Percentiles rank a stretch among this genome's conserved stretches.
These are phyloP conservation scores for Besnoitia besnoiti DNA, from an alignment of 169 alveolate genomes.

Conservation along the genomic window DNA sequence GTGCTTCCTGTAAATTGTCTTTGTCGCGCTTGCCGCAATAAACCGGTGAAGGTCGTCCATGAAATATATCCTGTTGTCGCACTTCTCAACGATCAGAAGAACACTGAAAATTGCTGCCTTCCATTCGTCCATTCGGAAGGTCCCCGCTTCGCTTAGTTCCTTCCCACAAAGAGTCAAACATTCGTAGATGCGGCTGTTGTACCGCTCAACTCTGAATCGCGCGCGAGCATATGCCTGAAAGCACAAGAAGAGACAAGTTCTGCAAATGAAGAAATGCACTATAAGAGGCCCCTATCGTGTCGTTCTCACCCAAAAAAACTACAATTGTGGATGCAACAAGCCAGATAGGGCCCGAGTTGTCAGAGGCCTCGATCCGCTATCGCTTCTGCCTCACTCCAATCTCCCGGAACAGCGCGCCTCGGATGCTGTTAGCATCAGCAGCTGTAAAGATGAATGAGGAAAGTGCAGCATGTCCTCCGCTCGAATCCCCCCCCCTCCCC, in stretches of 20 bases:
- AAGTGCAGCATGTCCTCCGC: too few species aligned
- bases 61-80: slow-evolving; percentile 26
- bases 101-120: slow-evolving; percentile 14
- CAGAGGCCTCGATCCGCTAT: too few species aligned
- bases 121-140: slow-evolving; percentile 19
- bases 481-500: too few species aligned
- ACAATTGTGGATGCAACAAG: too few species aligned
- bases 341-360: too few species aligned
- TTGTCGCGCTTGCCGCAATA: background rate
- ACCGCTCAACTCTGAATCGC: slow-evolving; percentile 8
- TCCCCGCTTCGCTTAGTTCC: background rate
- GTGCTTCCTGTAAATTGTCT: background rate
- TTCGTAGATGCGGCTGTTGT: slow-evolving; percentile 29
- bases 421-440: too few species aligned
- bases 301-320: too few species aligned
- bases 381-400: too few species aligned
- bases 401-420: too few species aligned
- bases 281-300: too few species aligned
- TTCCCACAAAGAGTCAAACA: slow-evolving; percentile 12
- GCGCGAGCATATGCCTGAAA: slow-evolving; percentile 16
- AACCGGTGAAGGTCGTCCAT: slow-evolving; percentile 31
- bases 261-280: background rate
- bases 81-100: slow-evolving; percentile 33
- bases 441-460: too few species aligned
- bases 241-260: background rate